These are phyloP conservation scores for Phytophthora meadii DNA, from an alignment of 352 stramenopile genomes.

Conservation along the genomic window DNA sequence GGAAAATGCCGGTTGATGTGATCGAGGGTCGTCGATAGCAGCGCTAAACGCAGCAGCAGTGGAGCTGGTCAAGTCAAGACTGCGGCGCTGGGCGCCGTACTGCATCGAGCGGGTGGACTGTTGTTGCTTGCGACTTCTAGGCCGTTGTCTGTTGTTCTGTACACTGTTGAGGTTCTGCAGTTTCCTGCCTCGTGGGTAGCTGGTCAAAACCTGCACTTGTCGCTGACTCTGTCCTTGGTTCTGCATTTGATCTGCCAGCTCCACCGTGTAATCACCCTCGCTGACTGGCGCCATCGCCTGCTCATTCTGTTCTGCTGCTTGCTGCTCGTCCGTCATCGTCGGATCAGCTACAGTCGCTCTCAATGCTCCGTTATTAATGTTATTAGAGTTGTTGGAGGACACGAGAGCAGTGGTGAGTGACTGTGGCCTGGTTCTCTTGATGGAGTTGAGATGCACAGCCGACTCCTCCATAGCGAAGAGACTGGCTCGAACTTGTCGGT, in stretches of 20 bases:
- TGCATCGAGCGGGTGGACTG: conserved; percentile 29
- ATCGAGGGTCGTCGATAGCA: conserved; percentile 26
- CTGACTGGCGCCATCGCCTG: not conserved
- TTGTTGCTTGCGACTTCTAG: conserved; percentile 29
- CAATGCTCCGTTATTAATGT: conserved; percentile 13
- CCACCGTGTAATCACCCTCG: conserved; percentile 15
- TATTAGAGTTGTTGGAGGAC: conserved; percentile 14
- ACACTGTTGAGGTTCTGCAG: conserved; percentile 26
- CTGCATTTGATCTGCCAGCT: conserved; percentile 29
- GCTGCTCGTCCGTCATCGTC: conserved; percentile 1
- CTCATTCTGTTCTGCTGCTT: conserved; percentile 17
- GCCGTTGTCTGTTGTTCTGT: conserved; percentile 19
- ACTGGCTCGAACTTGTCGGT: conserved; percentile 56
- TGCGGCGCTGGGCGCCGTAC: conserved; percentile 26
- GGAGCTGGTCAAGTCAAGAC: conserved; percentile 25
- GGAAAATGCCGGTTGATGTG: conserved; percentile 14
- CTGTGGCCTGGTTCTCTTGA: conserved; percentile 31
- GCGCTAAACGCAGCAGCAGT: conserved; percentile 25
- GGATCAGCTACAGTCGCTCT: conserved; percentile 31
- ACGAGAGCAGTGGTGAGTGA: conserved; percentile 28
- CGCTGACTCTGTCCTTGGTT: conserved; percentile 22
- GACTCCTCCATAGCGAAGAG: conserved; percentile 60
- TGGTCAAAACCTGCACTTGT: conserved; percentile 31
- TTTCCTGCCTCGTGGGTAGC: conserved; percentile 35
- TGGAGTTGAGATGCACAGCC: conserved; percentile 31